phyloP scores from a whole-genome alignment of 1,139 yeast genomes.

The Diutina sp. region DNA sequence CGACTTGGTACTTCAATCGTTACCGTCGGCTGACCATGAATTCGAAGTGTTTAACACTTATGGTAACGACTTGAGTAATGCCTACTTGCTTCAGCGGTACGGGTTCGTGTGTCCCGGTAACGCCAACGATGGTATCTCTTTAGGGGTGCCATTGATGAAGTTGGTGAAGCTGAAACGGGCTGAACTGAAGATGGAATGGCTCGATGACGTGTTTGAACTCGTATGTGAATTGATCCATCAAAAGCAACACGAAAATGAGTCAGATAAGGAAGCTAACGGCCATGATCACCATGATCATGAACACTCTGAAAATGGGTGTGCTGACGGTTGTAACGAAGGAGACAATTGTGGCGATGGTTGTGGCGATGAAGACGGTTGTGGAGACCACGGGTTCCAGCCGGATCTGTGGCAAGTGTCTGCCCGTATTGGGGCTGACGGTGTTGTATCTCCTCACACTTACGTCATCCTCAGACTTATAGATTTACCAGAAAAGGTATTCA shows the following conservation, averaged over 20 bases:
- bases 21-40: slow-evolving; percentile 25
- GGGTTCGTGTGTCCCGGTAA: slow-evolving; percentile 48
- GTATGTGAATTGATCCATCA: not conserved
- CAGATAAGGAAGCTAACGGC: not conserved
- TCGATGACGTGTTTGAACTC: not conserved
- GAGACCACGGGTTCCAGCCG: not conserved
- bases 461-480: not conserved
- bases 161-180: slow-evolving; percentile 10
- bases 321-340: not conserved
- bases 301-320: not conserved
- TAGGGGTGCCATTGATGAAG: slow-evolving; percentile 42
- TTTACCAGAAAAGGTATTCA: not conserved
- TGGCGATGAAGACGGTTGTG: not conserved
- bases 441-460: not conserved
- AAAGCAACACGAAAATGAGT: not conserved
- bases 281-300: not conserved
- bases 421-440: not conserved
- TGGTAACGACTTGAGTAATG: slow-evolving; percentile 54
- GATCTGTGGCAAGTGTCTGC: not conserved
- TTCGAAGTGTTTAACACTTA: slow-evolving; percentile 65
- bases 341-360: not conserved
- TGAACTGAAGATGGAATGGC: not conserved
- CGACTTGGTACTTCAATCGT: slow-evolving; percentile 35
- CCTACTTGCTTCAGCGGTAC: slow-evolving; percentile 56
- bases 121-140: slow-evolving; percentile 39